These are phyloP conservation scores for Pittosporum tobira DNA, from an alignment of 129 eudicot species.

Conservation along the genomic window DNA sequence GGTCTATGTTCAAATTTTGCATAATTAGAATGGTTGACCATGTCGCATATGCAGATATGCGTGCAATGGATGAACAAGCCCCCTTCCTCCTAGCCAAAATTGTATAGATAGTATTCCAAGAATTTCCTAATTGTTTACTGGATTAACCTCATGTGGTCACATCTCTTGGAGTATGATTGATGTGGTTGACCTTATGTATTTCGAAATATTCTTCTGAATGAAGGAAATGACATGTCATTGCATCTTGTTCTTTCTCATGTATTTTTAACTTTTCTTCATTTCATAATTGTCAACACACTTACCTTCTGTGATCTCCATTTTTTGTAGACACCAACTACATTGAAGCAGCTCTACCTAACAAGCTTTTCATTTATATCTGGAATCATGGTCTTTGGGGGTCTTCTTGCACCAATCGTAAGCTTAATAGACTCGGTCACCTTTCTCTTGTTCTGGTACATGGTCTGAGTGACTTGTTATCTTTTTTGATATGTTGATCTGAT, in stretches of 20 bases:
- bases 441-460: too few relatives aligned
- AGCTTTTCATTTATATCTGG: slow-evolving; percentile 92
- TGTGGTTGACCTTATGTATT: neutral
- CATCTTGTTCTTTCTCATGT: neutral
- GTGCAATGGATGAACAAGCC: neutral
- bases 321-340: slow-evolving; percentile 72
- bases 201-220: neutral
- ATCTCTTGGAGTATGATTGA: too few relatives aligned
- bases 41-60: neutral
- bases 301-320: slow-evolving; percentile 10
- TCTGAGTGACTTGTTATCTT: too few relatives aligned
- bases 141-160: too few relatives aligned
- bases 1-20: neutral
- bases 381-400: slow-evolving; percentile 87
- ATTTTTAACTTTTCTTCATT: neutral
- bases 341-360: slow-evolving; percentile 89
- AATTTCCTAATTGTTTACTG: too few relatives aligned
- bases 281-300: neutral
- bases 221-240: neutral
- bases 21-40: neutral
- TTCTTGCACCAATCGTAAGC: slow-evolving; percentile 90
- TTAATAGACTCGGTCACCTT: slow-evolving; percentile 2
- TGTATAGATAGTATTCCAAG: too few relatives aligned
- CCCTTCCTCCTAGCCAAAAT: neutral
- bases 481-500: too few relatives aligned